Base-by-base conservation (phyloP, 176 grass and related monocot species). In the Carex scoparia region DNA sequence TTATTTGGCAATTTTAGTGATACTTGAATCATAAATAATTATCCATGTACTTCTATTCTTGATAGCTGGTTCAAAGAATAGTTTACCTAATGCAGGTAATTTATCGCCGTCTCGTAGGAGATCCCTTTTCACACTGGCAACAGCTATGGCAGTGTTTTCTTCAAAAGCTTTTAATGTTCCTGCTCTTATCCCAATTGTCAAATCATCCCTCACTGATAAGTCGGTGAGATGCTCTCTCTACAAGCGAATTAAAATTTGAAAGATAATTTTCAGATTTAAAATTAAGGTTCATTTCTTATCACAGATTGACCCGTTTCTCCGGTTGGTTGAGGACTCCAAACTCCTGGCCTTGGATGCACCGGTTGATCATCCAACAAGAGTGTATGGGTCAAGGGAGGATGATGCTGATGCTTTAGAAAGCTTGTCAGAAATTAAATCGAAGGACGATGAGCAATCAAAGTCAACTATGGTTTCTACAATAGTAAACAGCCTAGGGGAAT, bases 91-190 rank as follows among this genome's bases (percentile, higher is more conserved):
- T 91, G 79, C 59, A 98, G 96, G 93, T 88, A 79, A 87, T 49
- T 66, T 98, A 30, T 81, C 90, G 57, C 91, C 96, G 49, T 90
- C 91, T 68, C 91, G 93, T 42, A 75, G 90, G 69, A 93, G 93
- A 48, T 98, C 96, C 67, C 83, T 98, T 84, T 95, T 98, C 82
- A 95, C 96, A 44, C 69, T 92, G 90, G 93, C 96, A 81, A 98
- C 93, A 70, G 89, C 91, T 27, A 98, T 98, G 96, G 82, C 94
- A 48, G 88, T 98, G 33, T 98, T 98, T 83, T 95, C 92, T 32
- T 92, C 96, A 7, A 98, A 94, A 92, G 96, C 96, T 91, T 98
- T 94, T 86, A 92, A 88, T 69, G 14, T 98, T 89, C 65, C 85
- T 18, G 85, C 91, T 73, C 91, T 98, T 62, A 91, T 95, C 86